Evolutionary conservation across 352 stramenopile species (phyloP), one percentile per base, ranked within the genome.

Genomic region (Aphanomyces stellatus): DNA sequence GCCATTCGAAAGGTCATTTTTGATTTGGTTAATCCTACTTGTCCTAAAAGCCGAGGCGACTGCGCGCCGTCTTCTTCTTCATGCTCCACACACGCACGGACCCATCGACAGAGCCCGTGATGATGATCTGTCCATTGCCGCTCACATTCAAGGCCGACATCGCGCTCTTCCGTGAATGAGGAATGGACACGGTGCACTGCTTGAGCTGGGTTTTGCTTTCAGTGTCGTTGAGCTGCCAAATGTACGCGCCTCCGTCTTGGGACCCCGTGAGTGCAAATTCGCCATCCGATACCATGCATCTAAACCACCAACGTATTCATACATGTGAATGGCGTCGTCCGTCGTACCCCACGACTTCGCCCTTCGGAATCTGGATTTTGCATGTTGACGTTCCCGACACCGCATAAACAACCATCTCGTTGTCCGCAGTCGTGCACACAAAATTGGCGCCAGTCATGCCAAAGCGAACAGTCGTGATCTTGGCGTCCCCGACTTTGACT

Each of bases 251-350:
- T 19, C 81, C 84, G 30, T 77, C 77, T 1, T 79, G 85, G 5
- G 80, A 89, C 19, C 84, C 80, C 4, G 81, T 83, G 3, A 92
- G 76, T 2, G 81, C 84, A 41, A 84, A 90, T 40, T 78, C 76
- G 4, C 84, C 84, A 59, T 92, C 80, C 22, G 79, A 90, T 27
- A 88, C 81, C 37, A 92, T 87, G 46, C 81, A 87, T 22, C 83
- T 90, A 53, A 19, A 74, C n/a, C n/a, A n/a, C n/a, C n/a, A n/a
- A n/a, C n/a, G n/a, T n/a, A n/a, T n/a, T n/a, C n/a, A n/a, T n/a
- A n/a, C n/a, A n/a, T n/a, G n/a, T n/a, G n/a, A n/a, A n/a, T n/a
- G n/a, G n/a, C n/a, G n/a, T n/a, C n/a, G n/a, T n/a, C n/a, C n/a
- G n/a, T 69, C 76, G 41, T 76, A 91, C 85, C 80, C 71, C 15